Conservation (phyloP, 805 yeast species). For the Candida xyloterini region DNA sequence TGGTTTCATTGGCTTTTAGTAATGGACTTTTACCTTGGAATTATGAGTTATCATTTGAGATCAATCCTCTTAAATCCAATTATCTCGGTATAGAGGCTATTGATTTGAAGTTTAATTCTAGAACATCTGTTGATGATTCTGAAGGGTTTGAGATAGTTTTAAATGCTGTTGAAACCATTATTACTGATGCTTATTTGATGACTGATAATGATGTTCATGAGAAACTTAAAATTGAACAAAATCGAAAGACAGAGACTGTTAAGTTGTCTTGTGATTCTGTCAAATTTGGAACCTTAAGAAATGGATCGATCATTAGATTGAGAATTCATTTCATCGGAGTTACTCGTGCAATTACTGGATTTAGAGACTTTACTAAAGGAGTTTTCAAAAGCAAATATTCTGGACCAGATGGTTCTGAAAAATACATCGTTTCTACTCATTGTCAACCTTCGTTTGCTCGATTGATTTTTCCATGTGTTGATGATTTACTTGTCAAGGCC, state of each 20-base stretch:
- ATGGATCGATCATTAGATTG: slow-evolving; percentile 9
- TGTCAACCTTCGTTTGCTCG: slow-evolving; percentile 67
- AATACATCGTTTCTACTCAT: slow-evolving; percentile 63
- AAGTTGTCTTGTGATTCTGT: slow-evolving; percentile 29
- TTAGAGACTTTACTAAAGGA: slow-evolving; percentile 57
- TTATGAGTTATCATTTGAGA: slow-evolving; percentile 36
- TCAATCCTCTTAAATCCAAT: slow-evolving; percentile 44
- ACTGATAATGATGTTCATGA: slow-evolving; percentile 13
- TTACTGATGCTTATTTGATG: slow-evolving; percentile 34
- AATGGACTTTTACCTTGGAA: slow-evolving; percentile 37
- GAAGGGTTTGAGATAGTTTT: slow-evolving; percentile 30
- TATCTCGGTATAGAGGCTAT: slow-evolving; percentile 40
- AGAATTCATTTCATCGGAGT: slow-evolving; percentile 48
- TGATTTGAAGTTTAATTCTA: slow-evolving; percentile 29
- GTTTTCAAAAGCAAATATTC: slow-evolving; percentile 65
- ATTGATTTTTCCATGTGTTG: slow-evolving; percentile 64
- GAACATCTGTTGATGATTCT: slow-evolving; percentile 6
- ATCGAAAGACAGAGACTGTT: slow-evolving; percentile 40
- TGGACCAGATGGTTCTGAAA: slow-evolving; percentile 50
- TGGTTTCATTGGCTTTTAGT: slow-evolving; percentile 29
- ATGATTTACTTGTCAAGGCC: slow-evolving; percentile 57
- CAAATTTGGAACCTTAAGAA: slow-evolving; percentile 17
- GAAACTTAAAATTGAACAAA: slow-evolving; percentile 26
- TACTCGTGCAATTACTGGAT: slow-evolving; percentile 48
- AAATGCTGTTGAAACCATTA: slow-evolving; percentile 41